Conservation (phyloP, 495 filamentous ascomycete genomes). For the Pseudomonodictys pantanalensis region DNA sequence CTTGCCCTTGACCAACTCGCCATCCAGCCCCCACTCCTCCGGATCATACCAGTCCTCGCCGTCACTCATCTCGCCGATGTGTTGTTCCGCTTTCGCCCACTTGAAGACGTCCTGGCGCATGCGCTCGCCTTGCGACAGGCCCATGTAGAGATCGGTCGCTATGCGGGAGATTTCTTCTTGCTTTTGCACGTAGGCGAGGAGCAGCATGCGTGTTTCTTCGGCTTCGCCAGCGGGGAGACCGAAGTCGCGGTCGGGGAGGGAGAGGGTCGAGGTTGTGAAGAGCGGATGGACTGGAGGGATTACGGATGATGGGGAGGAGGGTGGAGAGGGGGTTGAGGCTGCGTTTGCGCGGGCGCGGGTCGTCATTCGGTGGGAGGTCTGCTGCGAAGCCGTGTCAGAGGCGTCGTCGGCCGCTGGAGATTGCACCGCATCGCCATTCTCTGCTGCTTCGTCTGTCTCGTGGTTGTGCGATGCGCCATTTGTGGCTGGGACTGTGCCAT, state of each 20-base stretch:
- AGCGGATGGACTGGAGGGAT: constrained; percentile 68
- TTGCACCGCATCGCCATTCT: constrained; percentile 25
- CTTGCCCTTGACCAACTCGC: constrained; percentile 84
- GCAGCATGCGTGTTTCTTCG: constrained; percentile 78
- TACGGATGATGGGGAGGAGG: constrained; percentile 47
- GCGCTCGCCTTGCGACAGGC: constrained; percentile 71
- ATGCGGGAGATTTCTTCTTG: constrained; percentile 92
- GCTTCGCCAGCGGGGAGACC: constrained; percentile 80
- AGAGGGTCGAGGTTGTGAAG: constrained; percentile 69
- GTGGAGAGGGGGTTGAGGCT: constrained; percentile 40
- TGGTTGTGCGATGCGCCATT: constrained; percentile 10
- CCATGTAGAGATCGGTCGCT: constrained; percentile 69
- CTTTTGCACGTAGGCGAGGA: constrained; percentile 87
- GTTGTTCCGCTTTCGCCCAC: constrained; percentile 87
- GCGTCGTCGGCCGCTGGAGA: constrained; percentile 32
- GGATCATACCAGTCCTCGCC: constrained; percentile 96
- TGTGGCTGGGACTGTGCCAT: constrained; percentile 12
- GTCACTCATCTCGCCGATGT: constrained; percentile 81
- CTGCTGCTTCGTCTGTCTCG: constrained; percentile 32
- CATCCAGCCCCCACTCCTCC: constrained; percentile 80
- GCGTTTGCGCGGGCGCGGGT: constrained; percentile 65
- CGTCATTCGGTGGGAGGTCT: constrained; percentile 61
- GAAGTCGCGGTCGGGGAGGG: constrained; percentile 72
- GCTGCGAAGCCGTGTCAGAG: constrained; percentile 39
- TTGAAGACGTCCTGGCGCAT: constrained; percentile 75